Percentiles rank a stretch among this genome's conserved stretches.
These are phyloP conservation scores for Kodamaea hsintzibuensis DNA, from an alignment of 805 yeast species.

Conservation along the genomic window DNA sequence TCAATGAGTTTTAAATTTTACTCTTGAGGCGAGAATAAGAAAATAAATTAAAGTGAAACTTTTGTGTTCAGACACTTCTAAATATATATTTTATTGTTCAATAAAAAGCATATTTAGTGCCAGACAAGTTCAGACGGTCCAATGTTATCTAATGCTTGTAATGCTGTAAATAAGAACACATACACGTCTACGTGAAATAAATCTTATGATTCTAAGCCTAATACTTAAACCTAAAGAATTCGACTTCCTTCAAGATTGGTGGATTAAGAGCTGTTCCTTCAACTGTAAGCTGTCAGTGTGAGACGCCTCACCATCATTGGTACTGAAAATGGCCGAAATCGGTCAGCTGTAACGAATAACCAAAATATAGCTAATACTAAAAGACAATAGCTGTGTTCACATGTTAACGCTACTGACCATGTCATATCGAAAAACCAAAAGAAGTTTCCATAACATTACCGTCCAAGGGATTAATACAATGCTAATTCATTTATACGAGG, in stretches of 20 bases:
- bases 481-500: not conserved
- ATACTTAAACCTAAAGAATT: no score
- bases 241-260: no score
- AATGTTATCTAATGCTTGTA: not conserved
- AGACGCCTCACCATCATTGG: not conserved
- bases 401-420: not conserved
- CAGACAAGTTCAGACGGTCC: not conserved
- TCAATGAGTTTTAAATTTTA: no score
- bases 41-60: not conserved
- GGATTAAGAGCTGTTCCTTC: not conserved
- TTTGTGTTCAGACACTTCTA: not conserved
- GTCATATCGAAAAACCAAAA: not conserved
- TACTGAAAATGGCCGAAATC: not conserved
- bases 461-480: not conserved
- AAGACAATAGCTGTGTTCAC: not conserved
- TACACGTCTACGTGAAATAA: not conserved
- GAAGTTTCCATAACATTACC: not conserved
- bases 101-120: not conserved
- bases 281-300: not conserved
- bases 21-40: not conserved
- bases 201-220: not conserved
- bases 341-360: not conserved
- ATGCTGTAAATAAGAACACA: not conserved
- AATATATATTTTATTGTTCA: not conserved
- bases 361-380: not conserved